Evolutionary conservation across 176 grass and related monocot species (phyloP).

Genomic region (Canna indica): DNA sequence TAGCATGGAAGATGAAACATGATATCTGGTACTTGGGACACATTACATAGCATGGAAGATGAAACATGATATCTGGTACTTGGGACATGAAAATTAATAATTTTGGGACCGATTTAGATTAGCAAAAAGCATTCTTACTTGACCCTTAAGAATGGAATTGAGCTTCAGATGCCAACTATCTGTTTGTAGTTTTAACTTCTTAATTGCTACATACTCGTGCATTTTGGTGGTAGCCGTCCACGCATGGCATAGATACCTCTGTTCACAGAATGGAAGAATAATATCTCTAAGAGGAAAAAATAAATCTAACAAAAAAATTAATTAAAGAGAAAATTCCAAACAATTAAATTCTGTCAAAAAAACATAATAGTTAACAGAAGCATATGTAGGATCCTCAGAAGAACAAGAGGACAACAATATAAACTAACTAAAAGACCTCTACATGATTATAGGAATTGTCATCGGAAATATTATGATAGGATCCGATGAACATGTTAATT

Average conservation of each 20-base stretch:
- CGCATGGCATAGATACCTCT: constrained; percentile 83
- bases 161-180: constrained; percentile 58
- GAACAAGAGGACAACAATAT: background rate
- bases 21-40: too few species aligned
- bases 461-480: too few species aligned
- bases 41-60: too few species aligned
- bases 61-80: too few species aligned
- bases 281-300: background rate
- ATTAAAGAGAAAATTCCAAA: background rate
- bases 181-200: constrained; percentile 64
- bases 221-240: constrained; percentile 69
- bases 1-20: too few species aligned
- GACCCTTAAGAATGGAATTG: constrained; percentile 64
- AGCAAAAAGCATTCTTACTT: constrained; percentile 38
- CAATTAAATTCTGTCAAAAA: background rate
- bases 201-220: constrained; percentile 73
- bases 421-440: too few species aligned
- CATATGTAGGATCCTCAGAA: background rate
- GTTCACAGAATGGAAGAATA: constrained; percentile 6
- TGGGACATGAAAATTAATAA: background rate
- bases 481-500: too few species aligned
- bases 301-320: constrained; percentile 11
- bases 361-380: background rate
- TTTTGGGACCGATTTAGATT: background rate
- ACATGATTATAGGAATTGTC: too few species aligned